Evolutionary conservation across 768 basidiomycete species (phyloP).

Genomic region (Steccherinum ochraceum): DNA sequence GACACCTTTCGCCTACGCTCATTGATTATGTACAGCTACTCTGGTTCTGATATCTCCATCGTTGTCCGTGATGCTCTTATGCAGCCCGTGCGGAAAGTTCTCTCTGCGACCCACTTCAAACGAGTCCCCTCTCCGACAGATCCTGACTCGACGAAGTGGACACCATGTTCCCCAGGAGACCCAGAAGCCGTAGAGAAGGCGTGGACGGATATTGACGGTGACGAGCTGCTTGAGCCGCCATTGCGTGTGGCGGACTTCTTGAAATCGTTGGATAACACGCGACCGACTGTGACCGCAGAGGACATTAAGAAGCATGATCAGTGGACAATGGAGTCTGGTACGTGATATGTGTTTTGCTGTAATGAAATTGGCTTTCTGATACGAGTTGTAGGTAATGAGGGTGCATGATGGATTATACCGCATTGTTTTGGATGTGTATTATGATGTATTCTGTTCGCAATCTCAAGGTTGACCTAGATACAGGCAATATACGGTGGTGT

Average conservation of each 20-base stretch:
- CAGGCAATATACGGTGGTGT: not conserved
- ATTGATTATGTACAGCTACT: slow-evolving; percentile 47
- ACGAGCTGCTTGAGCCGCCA: slow-evolving; percentile 87
- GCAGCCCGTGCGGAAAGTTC: slow-evolving; percentile 96
- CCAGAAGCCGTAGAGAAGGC: slow-evolving; percentile 77
- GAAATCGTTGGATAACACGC: slow-evolving; percentile 67
- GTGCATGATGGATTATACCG: not conserved
- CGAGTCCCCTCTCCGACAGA: slow-evolving; percentile 31
- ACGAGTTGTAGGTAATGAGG: not conserved
- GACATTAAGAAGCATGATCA: slow-evolving; percentile 83
- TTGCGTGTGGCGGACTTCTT: slow-evolving; percentile 76
- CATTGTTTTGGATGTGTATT: not conserved
- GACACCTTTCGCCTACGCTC: not conserved
- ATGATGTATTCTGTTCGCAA: not conserved
- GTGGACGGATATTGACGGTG: slow-evolving; percentile 83
- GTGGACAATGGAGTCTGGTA: slow-evolving; percentile 70
- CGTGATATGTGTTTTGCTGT: not conserved
- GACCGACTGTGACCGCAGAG: slow-evolving; percentile 82
- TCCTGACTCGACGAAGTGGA: slow-evolving; percentile 44
- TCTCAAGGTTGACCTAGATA: not conserved
- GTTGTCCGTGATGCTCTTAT: slow-evolving; percentile 95
- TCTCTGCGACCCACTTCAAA: slow-evolving; percentile 95
- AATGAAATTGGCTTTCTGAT: not conserved
- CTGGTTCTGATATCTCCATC: slow-evolving; percentile 92
- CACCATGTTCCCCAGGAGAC: slow-evolving; percentile 95